phyloP scores from a whole-genome alignment of 805 yeast genomes.

The Spathaspora gorwiae region DNA sequence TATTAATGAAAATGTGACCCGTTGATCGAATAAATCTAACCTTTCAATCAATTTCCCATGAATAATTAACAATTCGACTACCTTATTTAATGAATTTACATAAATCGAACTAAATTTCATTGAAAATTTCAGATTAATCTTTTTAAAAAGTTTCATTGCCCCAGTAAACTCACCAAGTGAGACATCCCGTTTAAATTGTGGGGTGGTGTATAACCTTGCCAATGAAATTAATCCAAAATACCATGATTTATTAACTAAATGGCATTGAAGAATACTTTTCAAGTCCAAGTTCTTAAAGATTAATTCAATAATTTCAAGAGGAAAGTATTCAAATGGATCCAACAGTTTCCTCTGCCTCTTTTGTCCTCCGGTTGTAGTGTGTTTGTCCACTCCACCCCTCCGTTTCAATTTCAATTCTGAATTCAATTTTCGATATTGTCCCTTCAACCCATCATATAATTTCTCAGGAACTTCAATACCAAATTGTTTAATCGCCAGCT shows the following conservation, averaged over 20 bases:
- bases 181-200: constrained; percentile 22
- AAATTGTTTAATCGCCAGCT: constrained; percentile 22
- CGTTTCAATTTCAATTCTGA: constrained; percentile 14
- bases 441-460: constrained; percentile 23
- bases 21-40: constrained; percentile 26
- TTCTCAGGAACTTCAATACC: constrained; percentile 26
- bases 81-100: constrained; percentile 19
- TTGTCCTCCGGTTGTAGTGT: neutral
- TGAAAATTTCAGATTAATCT: constrained; percentile 13
- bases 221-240: constrained; percentile 20
- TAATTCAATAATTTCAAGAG: constrained; percentile 24
- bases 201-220: constrained; percentile 21
- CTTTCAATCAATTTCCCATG: constrained; percentile 18
- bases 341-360: neutral
- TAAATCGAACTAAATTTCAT: constrained; percentile 17
- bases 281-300: constrained; percentile 22
- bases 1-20: constrained; percentile 22
- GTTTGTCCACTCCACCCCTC: constrained; percentile 1
- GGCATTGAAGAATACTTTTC: constrained; percentile 22
- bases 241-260: constrained; percentile 32
- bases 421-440: constrained; percentile 20
- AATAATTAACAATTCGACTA: constrained; percentile 22
- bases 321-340: constrained; percentile 27
- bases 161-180: constrained; percentile 23
- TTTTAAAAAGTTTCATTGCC: constrained; percentile 26